Conservation (phyloP, 768 basidiomycete species). For the Lanmaoa rubissima region DNA sequence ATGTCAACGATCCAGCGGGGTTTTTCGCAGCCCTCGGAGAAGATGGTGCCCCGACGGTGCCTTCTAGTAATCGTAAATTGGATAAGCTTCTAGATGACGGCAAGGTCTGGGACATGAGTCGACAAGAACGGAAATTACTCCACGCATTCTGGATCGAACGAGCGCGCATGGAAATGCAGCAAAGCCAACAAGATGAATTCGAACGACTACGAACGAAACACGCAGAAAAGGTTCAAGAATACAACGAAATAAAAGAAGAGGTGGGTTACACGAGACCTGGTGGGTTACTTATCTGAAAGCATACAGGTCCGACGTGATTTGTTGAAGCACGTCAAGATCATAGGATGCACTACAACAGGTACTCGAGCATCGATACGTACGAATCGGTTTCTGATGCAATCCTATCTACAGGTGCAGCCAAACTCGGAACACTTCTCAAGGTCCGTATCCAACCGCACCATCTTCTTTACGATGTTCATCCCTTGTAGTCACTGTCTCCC, state of each 20-base stretch:
- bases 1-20: constrained; percentile 25
- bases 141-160: constrained; percentile 47
- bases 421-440: constrained; percentile 54
- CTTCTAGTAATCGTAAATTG: constrained; percentile 37
- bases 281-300: background rate
- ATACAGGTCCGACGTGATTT: constrained; percentile 54
- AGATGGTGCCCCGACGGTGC: constrained; percentile 37
- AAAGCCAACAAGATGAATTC: constrained; percentile 41
- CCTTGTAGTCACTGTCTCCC: constrained; percentile 51
- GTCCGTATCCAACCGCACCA: constrained; percentile 31
- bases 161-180: constrained; percentile 34
- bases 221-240: constrained; percentile 36
- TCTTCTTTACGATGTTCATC: background rate
- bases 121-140: constrained; percentile 45
- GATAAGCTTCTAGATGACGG: constrained; percentile 34
- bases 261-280: constrained; percentile 33
- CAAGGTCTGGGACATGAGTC: constrained; percentile 56
- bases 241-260: constrained; percentile 50
- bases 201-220: constrained; percentile 38
- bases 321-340: constrained; percentile 53
- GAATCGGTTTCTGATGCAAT: background rate
- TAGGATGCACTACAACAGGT: constrained; percentile 81
- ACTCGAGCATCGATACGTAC: background rate
- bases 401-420: constrained; percentile 56
- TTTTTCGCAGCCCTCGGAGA: constrained; percentile 43